Evolutionary conservation across 305 asterid genomes (phyloP).

Genomic region (Solanum hybrid): DNA sequence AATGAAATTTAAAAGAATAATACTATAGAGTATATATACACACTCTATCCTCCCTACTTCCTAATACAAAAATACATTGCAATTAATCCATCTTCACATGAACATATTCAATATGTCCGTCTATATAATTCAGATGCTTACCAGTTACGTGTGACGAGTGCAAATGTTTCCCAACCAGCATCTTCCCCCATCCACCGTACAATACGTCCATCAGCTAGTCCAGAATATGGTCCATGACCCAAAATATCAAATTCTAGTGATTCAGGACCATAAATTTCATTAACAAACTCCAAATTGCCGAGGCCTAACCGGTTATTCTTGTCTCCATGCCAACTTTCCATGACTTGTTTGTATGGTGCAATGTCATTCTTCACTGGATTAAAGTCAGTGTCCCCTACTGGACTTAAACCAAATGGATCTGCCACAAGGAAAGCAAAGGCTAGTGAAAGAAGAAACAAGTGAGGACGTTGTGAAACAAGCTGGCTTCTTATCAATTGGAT

Average conservation of each 20-base stretch:
- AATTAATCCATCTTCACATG: background rate
- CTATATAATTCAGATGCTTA: slow-evolving; percentile 7
- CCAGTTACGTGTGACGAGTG: slow-evolving; percentile 60
- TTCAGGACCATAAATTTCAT: slow-evolving; percentile 72
- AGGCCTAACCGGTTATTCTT: slow-evolving; percentile 48
- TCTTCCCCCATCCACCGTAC: slow-evolving; percentile 81
- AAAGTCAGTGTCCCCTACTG: slow-evolving; percentile 61
- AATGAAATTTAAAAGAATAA: background rate
- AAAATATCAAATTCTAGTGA: slow-evolving; percentile 69
- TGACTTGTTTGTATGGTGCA: slow-evolving; percentile 53
- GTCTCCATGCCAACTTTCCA: slow-evolving; percentile 66
- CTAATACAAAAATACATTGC: background rate
- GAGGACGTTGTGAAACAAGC: slow-evolving; percentile 41
- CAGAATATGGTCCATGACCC: slow-evolving; percentile 79
- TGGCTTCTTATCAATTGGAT: slow-evolving; percentile 22
- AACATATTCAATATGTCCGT: background rate
- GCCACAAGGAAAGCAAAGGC: slow-evolving; percentile 35
- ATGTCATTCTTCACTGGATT: slow-evolving; percentile 62
- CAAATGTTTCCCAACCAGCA: slow-evolving; percentile 81
- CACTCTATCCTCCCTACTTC: background rate
- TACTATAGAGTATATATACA: background rate
- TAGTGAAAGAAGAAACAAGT: slow-evolving; percentile 26
- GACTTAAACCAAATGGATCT: slow-evolving; percentile 77
- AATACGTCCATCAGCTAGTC: slow-evolving; percentile 82
- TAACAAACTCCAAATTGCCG: slow-evolving; percentile 52